Evolutionary conservation across 2,329 filamentous ascomycete species (phyloP).

Genomic region (Hortaea sp.): DNA sequence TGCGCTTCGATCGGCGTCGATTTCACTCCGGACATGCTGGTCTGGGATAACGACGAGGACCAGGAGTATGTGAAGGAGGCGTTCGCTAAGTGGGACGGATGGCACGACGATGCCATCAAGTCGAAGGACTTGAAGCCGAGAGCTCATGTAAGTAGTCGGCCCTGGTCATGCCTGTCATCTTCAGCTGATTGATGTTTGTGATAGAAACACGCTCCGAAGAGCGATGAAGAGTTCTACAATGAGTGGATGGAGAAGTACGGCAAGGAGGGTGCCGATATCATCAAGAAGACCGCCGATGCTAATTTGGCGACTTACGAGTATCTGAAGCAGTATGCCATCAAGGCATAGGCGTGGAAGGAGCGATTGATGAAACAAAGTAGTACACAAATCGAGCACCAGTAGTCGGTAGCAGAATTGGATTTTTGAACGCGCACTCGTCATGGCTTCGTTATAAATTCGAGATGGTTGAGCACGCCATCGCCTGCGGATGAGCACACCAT

Average conservation of each 20-base stretch:
- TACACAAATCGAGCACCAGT: too few species aligned
- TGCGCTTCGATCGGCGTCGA: slow-evolving; percentile 72
- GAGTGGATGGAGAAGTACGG: slow-evolving; percentile 71
- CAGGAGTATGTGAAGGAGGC: slow-evolving; percentile 57
- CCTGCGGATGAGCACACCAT: too few species aligned
- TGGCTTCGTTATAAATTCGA: too few species aligned
- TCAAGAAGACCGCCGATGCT: slow-evolving; percentile 59
- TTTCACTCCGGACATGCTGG: slow-evolving; percentile 68
- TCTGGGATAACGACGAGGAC: slow-evolving; percentile 69
- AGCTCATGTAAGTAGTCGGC: slow-evolving; percentile 41
- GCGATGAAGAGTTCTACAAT: slow-evolving; percentile 54
- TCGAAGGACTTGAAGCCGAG: slow-evolving; percentile 67
- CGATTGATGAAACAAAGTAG: too few species aligned
- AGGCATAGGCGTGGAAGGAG: slow-evolving; percentile 15
- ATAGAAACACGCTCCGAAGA: slow-evolving; percentile 52
- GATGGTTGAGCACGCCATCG: too few species aligned
- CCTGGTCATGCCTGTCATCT: background rate
- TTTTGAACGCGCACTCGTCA: too few species aligned
- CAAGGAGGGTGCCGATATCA: slow-evolving; percentile 57
- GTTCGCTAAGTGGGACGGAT: slow-evolving; percentile 96
- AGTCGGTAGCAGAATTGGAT: too few species aligned
- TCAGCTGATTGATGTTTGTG: slow-evolving; percentile 3
- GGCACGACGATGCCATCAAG: slow-evolving; percentile 88
- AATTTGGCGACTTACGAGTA: slow-evolving; percentile 72
- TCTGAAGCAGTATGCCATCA: slow-evolving; percentile 65